A percentile compares a stretch with the other conserved stretches of the same genome.
Conservation (phyloP, 768 basidiomycete species). For the Sutorius australiensis region DNA sequence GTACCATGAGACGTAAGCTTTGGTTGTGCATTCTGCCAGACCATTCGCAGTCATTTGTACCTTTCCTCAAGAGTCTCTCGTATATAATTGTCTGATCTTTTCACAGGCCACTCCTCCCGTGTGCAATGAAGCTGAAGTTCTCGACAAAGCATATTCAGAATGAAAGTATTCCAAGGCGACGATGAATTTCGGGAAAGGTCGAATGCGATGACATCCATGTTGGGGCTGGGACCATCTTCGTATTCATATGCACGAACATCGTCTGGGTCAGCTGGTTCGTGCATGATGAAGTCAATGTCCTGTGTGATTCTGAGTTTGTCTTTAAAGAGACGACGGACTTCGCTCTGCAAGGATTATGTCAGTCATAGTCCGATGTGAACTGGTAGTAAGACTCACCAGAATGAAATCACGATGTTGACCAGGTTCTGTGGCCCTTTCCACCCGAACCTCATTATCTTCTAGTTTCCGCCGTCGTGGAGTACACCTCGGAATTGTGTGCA, state of each 20-base stretch:
- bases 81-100: neutral
- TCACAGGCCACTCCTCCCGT: neutral
- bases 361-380: too few relatives aligned
- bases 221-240: constrained; percentile 2
- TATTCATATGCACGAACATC: constrained; percentile 6
- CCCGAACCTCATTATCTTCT: too few relatives aligned
- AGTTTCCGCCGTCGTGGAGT: too few relatives aligned
- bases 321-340: constrained; percentile 10
- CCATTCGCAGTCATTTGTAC: neutral
- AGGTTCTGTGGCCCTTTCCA: neutral
- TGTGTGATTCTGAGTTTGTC: constrained; percentile 5
- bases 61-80: neutral
- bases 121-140: neutral
- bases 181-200: neutral
- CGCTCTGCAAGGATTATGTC: neutral
- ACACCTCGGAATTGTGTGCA: too few relatives aligned
- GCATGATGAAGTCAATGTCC: constrained; percentile 2
- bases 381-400: neutral
- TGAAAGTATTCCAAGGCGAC: constrained; percentile 3
- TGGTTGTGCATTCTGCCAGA: neutral
- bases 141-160: constrained; percentile 1
- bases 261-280: neutral
- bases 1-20: neutral
- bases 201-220: neutral
- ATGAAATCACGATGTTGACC: constrained; percentile 1